A percentile compares a stretch with the other conserved stretches of the same genome.
Conservation (phyloP, 1,139 yeast species). For the Candida tropicalis region DNA sequence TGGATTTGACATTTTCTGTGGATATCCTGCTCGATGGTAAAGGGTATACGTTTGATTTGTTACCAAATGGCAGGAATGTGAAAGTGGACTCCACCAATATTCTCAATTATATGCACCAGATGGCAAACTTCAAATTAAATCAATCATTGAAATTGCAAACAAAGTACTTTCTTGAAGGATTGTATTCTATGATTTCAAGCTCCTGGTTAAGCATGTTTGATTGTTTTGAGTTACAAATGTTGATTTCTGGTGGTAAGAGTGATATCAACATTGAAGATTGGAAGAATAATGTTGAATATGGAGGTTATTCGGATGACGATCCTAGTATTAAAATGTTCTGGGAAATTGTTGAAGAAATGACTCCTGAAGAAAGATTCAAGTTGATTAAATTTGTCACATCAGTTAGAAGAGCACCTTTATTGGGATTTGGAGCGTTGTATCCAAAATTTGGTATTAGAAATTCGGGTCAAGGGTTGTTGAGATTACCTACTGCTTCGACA, state of each 20-base stretch:
- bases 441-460: conserved; percentile 85
- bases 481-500: conserved; percentile 91
- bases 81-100: conserved; percentile 65
- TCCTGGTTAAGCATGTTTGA: conserved; percentile 86
- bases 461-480: conserved; percentile 54
- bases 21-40: conserved; percentile 45
- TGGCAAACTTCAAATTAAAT: conserved; percentile 81
- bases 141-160: conserved; percentile 61
- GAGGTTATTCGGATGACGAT: conserved; percentile 65
- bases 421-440: conserved; percentile 74
- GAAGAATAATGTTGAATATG: conserved; percentile 60
- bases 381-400: conserved; percentile 88
- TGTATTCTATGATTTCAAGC: conserved; percentile 66
- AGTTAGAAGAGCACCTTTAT: conserved; percentile 85
- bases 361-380: conserved; percentile 57
- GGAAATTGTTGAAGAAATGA: conserved; percentile 74
- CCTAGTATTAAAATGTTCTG: conserved; percentile 65
- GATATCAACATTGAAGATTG: conserved; percentile 75
- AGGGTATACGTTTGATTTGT: conserved; percentile 53
- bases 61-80: conserved; percentile 53
- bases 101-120: conserved; percentile 72
- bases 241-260: conserved; percentile 78
- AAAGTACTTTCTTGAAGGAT: conserved; percentile 67
- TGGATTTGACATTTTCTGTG: conserved; percentile 70
- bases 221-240: conserved; percentile 77